A percentile compares a stretch with the other conserved stretches of the same genome.
These are phyloP conservation scores for Nepenthes gracilis DNA, from an alignment of 148 eudicot species.

Conservation along the genomic window DNA sequence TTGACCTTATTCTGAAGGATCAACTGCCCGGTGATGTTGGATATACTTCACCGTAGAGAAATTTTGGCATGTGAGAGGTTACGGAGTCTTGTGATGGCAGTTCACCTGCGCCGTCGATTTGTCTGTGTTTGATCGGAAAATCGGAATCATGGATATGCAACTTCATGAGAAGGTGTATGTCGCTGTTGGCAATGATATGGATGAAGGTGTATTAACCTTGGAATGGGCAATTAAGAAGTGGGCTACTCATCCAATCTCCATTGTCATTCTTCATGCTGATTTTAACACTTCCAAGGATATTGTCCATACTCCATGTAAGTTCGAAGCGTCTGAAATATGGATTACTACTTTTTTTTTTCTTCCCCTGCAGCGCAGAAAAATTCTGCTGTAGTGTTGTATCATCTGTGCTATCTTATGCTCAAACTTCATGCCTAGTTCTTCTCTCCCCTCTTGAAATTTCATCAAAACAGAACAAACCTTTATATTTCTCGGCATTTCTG, in stretches of 20 bases:
- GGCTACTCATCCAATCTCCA: slow-evolving; percentile 33
- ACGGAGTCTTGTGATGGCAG: background rate
- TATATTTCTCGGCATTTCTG: too few species aligned
- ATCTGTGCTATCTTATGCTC: too few species aligned
- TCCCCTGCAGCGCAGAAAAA: background rate
- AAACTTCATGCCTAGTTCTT: too few species aligned
- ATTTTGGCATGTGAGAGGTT: too few species aligned
- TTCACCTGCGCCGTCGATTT: background rate
- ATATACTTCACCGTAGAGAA: too few species aligned
- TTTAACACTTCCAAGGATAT: slow-evolving; percentile 22
- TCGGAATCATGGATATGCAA: slow-evolving; percentile 6
- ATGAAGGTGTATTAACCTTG: slow-evolving; percentile 49
- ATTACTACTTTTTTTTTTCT: background rate
- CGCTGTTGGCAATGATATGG: slow-evolving; percentile 44
- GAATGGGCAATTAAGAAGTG: slow-evolving; percentile 57
- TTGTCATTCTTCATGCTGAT: slow-evolving; percentile 44
- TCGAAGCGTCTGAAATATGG: background rate
- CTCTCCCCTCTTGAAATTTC: too few species aligned
- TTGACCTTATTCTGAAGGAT: too few species aligned
- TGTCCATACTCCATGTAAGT: slow-evolving; percentile 62
- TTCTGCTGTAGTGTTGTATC: background rate
- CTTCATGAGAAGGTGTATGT: slow-evolving; percentile 54
- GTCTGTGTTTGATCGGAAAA: background rate
- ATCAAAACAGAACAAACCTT: too few species aligned
- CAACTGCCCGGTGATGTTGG: too few species aligned